Evolutionary conservation across 805 yeast species (phyloP), one percentile per base, ranked within the genome.

Genomic region (Barnettozyma salicaria): DNA sequence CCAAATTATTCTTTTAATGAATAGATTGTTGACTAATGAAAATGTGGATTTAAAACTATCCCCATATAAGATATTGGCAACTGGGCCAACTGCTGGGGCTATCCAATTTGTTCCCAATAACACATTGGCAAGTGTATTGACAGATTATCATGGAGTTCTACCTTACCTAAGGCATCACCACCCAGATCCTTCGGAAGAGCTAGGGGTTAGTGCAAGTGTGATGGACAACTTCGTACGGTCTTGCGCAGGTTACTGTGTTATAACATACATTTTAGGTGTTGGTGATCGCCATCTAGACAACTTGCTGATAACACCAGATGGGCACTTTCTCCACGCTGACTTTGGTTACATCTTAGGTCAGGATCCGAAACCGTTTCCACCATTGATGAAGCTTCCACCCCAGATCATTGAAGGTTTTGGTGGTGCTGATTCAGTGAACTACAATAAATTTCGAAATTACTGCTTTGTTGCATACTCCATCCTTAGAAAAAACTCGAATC

Each of bases 351-450:
- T 92, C 34, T 64, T 92, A 37, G 99, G 99, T 0, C 80, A 89
- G 36, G 99, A 92, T 58, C 99, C 99, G 2, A 92, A 92, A 58
- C 97, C 97, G 11, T 92, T 92, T 62, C 97, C 99, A 11, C 99
- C 99, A 1, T 69, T 90, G 63, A 92, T 92, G 97, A 92, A 92
- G 55, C 65, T 92, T 26, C 98, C 98, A 0, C 92, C 92, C 28
- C 98, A 92, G 60, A 82, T 92, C 13, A 84, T 92, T 28, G 98
- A 92, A 47, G 97, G 97, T 0, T 92, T 92, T 87, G 99, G 99
- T 2, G 98, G 97, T 1, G 72, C 86, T 34, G 71, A 74, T 44
- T 87, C 90, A 34, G 83, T 81, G 29, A 89, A 90, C 57, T 92
- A 85, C 59, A 78, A 79, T 45, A 76, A 82, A 44, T 92, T 92